phyloP scores from a whole-genome alignment of 1,284 basidiomycete species.

The Marasmius tenuissimus region DNA sequence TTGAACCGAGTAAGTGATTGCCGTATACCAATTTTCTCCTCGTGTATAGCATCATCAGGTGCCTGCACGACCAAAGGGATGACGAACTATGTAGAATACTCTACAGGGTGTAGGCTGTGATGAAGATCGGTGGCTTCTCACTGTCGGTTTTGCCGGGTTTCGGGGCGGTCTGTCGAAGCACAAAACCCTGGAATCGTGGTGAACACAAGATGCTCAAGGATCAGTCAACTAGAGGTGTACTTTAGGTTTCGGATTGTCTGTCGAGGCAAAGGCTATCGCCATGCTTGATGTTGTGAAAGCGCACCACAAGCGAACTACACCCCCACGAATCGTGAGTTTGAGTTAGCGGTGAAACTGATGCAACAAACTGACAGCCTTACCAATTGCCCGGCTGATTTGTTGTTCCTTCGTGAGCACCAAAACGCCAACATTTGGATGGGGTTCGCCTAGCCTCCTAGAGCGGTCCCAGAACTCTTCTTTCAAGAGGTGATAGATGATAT shows the following conservation, averaged over 20 bases:
- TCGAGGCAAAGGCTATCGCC: constrained; percentile 69
- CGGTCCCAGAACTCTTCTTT: constrained; percentile 37
- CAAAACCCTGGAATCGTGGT: background rate
- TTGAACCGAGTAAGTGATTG: no score
- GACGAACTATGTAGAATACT: background rate
- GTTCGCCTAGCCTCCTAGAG: constrained; percentile 26
- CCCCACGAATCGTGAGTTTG: constrained; percentile 27
- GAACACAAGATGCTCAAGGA: background rate
- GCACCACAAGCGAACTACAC: constrained; percentile 69
- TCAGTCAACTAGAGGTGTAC: constrained; percentile 2
- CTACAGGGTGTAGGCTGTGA: background rate
- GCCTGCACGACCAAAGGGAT: no score
- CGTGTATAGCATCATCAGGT: no score
- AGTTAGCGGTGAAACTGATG: constrained; percentile 14
- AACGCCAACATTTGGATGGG: constrained; percentile 37
- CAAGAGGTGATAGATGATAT: constrained; percentile 34
- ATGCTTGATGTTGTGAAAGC: constrained; percentile 81
- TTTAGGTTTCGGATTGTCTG: constrained; percentile 50
- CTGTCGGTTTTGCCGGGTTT: background rate
- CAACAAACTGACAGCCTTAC: background rate
- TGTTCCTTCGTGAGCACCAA: constrained; percentile 34
- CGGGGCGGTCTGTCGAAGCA: background rate
- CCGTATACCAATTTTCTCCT: no score
- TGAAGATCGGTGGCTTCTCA: background rate
- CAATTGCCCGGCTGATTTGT: constrained; percentile 12